These are phyloP conservation scores for Parachaetomium inaequale DNA, from an alignment of 495 filamentous ascomycete genomes.

Conservation along the genomic window DNA sequence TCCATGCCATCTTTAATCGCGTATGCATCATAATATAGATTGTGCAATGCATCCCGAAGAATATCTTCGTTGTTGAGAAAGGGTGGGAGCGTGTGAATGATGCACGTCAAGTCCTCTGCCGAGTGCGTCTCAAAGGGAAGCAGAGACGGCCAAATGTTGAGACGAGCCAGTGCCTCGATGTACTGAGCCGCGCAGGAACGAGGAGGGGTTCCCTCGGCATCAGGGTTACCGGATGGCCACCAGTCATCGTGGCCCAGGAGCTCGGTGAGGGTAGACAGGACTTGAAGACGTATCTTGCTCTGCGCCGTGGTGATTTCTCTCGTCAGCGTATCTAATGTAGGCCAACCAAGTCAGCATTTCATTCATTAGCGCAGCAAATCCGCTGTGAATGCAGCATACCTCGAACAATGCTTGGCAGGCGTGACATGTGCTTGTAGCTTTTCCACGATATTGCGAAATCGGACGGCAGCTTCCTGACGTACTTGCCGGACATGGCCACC, in stretches of 20 bases:
- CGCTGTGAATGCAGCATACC: background rate
- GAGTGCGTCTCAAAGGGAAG: background rate
- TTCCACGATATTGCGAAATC: background rate
- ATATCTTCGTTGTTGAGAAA: background rate
- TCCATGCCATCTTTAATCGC: background rate
- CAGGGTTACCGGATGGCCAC: too few relatives aligned
- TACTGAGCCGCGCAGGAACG: background rate
- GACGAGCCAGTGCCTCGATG: background rate
- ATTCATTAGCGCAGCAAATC: background rate
- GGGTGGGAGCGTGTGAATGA: background rate
- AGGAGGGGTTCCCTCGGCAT: too few relatives aligned
- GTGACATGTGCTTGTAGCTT: background rate
- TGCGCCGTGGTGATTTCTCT: background rate
- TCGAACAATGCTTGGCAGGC: background rate
- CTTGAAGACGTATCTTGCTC: background rate
- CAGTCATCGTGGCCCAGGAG: background rate
- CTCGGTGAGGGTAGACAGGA: background rate
- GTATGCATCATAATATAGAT: background rate
- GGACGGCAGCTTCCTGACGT: background rate
- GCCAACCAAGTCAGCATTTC: background rate
- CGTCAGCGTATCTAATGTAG: background rate
- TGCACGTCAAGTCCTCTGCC: background rate
- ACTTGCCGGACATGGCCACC: background rate
- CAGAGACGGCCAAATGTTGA: conserved; percentile 3
- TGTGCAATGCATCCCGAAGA: background rate